Base-by-base conservation (phyloP, 495 filamentous ascomycete species). In the Aspergillus kassunensis region DNA sequence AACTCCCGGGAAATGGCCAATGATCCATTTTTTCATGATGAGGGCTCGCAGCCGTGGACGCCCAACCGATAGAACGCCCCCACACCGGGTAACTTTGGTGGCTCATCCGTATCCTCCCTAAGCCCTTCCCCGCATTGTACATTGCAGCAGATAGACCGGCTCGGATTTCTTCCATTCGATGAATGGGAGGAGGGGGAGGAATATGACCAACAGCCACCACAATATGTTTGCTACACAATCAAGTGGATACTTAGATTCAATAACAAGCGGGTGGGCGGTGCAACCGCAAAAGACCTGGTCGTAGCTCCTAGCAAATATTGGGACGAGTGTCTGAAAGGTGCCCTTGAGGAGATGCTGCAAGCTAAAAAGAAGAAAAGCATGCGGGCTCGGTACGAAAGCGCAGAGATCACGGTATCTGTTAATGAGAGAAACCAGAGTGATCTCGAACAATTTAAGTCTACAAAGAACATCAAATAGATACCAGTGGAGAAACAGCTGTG, bases 401-500 rank as follows among this genome's bases (percentile, higher is more conserved):
- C 40, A 4, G 24, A n/a, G 40, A 24, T 21, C 16, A 41, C 18
- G 19, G 15, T 20, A 21, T 41, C 37, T 34, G 10, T 27, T 12
- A 41, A 24, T 41, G 37, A 24, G 21, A 12, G 37, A 9, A 24
- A 23, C 7, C 16, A 41, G 37, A 41, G 21, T 20, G 19, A 41
- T 41, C 37, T 34, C 6, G n/a, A 34, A 34, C 31, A 34, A 13
- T 15, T 34, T 15, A 12, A 34, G 31, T 12, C 31, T 15, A 43
- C 19, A 2, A 24, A 13, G 18, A 37, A 63, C 15, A 61, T 62
- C 18, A 50, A 60, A 25, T 62, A 40, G 61, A 42, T 53, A 46
- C 6, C 44, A 8, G 27, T 60, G 7, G 44, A 62, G 51, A 57
- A 62, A 27, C 51, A 64, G 51, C 48, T 67, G 4, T 44, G 49